Base-by-base conservation (phyloP, 495 filamentous ascomycete species). In the Penicillium malachiteum region DNA sequence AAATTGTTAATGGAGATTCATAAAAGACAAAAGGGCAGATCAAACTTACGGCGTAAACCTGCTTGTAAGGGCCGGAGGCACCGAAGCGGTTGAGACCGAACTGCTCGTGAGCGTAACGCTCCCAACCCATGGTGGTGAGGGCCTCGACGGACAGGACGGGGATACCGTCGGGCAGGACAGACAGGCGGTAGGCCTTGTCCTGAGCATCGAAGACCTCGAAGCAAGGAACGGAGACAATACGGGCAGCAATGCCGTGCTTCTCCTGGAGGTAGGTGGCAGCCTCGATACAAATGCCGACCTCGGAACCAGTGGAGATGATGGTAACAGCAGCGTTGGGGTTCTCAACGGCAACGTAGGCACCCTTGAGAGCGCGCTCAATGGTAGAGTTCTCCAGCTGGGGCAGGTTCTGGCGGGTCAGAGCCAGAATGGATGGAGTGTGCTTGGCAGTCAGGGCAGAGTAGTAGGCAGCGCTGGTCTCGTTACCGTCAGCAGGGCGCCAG, bases 21-120 rank as follows among this genome's bases (percentile, higher is more conserved):
- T 12, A 38, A 12, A 14, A 21, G 14, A 9, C 8, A 30, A 10
- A 7, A 42, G 18, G 13, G 26, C 9, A 3, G 8, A 39, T 8
- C 18, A 49, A 59, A 78, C 84, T 75, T 84, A 88, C 91, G 81
- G 87, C 87, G 79, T 98, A 98, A 50, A 98, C 92, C 66, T 97
- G 85, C 86, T 96, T 95, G 80, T 97, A 98, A 57, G 94, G 85
- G 61, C 92, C 94, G 50, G 88, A 92, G 62, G 92, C 92, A 84
- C 94, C 94, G 74, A 98, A 98, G 67, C 94, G 84, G 87, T 98
- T 97, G 38, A 98, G 84, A 68, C 94, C 94, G 69, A 98, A 98
- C 78, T 98, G 94, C 84, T 98, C 94, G 74, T 98, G 92, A 52
- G 92, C 87, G 78, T 97, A 98, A 71, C 90, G 87, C 84, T 97